Evolutionary conservation across 1,284 basidiomycete species (phyloP).

Genomic region (Sporisorium exsertum): DNA sequence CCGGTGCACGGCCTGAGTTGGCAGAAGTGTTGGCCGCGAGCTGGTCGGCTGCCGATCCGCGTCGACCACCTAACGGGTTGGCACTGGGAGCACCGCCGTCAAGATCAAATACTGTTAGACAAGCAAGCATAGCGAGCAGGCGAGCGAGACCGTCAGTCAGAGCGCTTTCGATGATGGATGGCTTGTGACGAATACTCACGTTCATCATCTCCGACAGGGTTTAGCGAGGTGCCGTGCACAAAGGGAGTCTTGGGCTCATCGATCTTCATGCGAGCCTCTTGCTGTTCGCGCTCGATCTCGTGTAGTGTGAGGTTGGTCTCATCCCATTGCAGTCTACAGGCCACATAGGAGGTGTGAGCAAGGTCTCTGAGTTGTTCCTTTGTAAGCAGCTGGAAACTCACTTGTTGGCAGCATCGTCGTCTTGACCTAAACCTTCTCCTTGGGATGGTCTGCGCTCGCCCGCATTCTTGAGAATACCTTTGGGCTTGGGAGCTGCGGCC

Average conservation of each 20-base stretch:
- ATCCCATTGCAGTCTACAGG: conserved; percentile 65
- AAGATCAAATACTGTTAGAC: conserved; percentile 52
- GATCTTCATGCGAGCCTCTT: conserved; percentile 67
- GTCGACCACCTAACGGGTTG: conserved; percentile 18
- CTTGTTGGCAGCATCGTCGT: conserved; percentile 38
- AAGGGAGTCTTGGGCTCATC: conserved; percentile 69
- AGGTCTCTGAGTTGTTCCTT: not conserved
- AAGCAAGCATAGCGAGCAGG: not conserved
- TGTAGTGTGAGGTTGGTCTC: conserved; percentile 66
- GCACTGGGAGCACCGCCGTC: conserved; percentile 41
- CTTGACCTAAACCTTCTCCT: conserved; percentile 16
- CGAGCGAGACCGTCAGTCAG: not conserved
- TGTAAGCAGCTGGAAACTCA: not conserved
- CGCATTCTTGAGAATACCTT: conserved; percentile 67
- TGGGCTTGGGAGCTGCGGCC: conserved; percentile 62
- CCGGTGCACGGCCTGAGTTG: conserved; percentile 47
- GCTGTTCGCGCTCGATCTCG: conserved; percentile 63
- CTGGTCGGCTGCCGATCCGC: conserved; percentile 50
- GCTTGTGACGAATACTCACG: conserved; percentile 36
- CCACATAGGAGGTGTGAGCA: not conserved
- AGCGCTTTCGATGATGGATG: not conserved
- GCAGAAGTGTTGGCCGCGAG: conserved; percentile 63
- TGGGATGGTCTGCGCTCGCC: conserved; percentile 46
- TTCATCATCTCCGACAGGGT: conserved; percentile 60
- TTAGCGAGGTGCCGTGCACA: conserved; percentile 57